These are phyloP conservation scores for Beauveria sp. DNA, from an alignment of 2,329 filamentous ascomycete species.

Conservation along the genomic window DNA sequence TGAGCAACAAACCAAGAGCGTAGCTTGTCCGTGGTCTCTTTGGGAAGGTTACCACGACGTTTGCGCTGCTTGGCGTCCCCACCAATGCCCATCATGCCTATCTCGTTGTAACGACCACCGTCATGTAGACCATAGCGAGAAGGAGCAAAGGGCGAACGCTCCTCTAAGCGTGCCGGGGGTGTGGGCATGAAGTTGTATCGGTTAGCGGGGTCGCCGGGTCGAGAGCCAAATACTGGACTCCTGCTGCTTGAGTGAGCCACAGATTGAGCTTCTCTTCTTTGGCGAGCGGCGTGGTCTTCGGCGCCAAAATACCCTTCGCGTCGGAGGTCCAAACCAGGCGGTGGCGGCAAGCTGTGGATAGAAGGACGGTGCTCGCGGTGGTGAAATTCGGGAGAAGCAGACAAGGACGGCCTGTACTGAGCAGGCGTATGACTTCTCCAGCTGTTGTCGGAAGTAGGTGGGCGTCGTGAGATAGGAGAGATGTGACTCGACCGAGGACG, in stretches of 20 bases:
- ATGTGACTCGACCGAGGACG: slow-evolving; percentile 24
- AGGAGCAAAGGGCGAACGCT: slow-evolving; percentile 36
- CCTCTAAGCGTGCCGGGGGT: slow-evolving; percentile 34
- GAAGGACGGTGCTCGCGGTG: slow-evolving; percentile 25
- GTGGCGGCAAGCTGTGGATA: slow-evolving; percentile 33
- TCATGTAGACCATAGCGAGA: slow-evolving; percentile 31
- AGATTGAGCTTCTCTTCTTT: slow-evolving; percentile 1
- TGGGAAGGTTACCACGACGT: slow-evolving; percentile 80
- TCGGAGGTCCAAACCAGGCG: slow-evolving; percentile 29
- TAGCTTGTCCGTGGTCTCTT: slow-evolving; percentile 76
- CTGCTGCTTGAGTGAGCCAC: background rate
- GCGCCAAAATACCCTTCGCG: background rate
- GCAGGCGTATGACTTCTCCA: slow-evolving; percentile 6
- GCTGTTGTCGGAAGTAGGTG: slow-evolving; percentile 1
- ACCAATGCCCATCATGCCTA: slow-evolving; percentile 27
- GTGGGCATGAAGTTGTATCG: slow-evolving; percentile 39
- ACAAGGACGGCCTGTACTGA: slow-evolving; percentile 16
- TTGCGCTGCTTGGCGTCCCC: slow-evolving; percentile 47
- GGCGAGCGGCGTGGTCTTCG: slow-evolving; percentile 23
- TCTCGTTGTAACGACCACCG: slow-evolving; percentile 33
- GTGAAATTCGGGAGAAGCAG: background rate
- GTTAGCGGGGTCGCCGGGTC: slow-evolving; percentile 30
- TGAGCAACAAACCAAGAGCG: slow-evolving; percentile 74
- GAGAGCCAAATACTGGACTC: slow-evolving; percentile 22
- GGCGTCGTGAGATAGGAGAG: slow-evolving; percentile 24